A percentile compares a stretch with the other conserved stretches of the same genome.
These are phyloP conservation scores for Lipomyces japonicus DNA, from an alignment of 805 yeast genomes.

Conservation along the genomic window DNA sequence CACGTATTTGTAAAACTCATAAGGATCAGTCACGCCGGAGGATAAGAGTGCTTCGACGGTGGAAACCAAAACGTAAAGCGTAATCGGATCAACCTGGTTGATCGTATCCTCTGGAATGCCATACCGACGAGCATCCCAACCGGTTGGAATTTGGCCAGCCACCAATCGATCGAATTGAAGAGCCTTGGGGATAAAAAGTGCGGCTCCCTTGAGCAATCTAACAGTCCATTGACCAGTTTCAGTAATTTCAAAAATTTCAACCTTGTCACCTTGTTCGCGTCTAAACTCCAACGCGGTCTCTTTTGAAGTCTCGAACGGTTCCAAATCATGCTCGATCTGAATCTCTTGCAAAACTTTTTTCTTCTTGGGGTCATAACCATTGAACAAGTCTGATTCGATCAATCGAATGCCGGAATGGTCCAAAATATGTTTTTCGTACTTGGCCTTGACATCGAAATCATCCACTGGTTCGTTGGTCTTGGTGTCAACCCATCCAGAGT, in stretches of 20 bases:
- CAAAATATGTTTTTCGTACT: slow-evolving; percentile 83
- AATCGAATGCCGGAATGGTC: slow-evolving; percentile 96
- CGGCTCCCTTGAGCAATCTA: slow-evolving; percentile 86
- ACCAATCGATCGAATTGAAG: slow-evolving; percentile 53
- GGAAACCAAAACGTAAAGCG: slow-evolving; percentile 86
- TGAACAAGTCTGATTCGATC: slow-evolving; percentile 90
- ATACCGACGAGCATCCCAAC: slow-evolving; percentile 93
- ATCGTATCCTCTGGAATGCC: slow-evolving; percentile 94
- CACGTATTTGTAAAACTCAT: slow-evolving; percentile 96
- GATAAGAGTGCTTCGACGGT: slow-evolving; percentile 92
- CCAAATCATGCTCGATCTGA: slow-evolving; percentile 93
- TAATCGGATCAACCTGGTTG: slow-evolving; percentile 93
- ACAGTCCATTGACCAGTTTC: slow-evolving; percentile 93
- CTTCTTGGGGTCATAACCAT: slow-evolving; percentile 91
- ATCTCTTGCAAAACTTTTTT: slow-evolving; percentile 93
- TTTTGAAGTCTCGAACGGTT: slow-evolving; percentile 90
- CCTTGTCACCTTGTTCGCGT: slow-evolving; percentile 89
- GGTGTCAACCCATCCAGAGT: slow-evolving; percentile 97
- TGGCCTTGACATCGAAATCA: slow-evolving; percentile 86
- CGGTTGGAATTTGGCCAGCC: slow-evolving; percentile 95
- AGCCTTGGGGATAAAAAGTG: slow-evolving; percentile 86
- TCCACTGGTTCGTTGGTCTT: slow-evolving; percentile 90
- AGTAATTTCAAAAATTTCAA: slow-evolving; percentile 82
- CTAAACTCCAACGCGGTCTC: slow-evolving; percentile 94
- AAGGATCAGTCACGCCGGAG: slow-evolving; percentile 97